A percentile compares a stretch with the other conserved stretches of the same genome.
These are phyloP conservation scores for Musa beccarii DNA, from an alignment of 176 grass and related monocot genomes.

Conservation along the genomic window DNA sequence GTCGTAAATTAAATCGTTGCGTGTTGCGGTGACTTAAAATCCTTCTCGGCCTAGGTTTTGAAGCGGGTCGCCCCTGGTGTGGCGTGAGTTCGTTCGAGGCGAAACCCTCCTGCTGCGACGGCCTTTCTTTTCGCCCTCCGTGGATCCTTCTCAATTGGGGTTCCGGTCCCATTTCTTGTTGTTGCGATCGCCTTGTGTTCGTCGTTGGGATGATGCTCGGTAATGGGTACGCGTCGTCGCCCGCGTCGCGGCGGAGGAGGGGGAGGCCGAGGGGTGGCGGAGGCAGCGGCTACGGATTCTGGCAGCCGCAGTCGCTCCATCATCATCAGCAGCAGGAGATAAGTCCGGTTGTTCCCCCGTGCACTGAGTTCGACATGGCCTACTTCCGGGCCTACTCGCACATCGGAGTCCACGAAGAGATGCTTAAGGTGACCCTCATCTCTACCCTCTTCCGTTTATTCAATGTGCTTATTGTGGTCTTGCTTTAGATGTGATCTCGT, in stretches of 20 bases:
- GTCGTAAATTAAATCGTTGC: no score
- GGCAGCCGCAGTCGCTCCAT: not conserved
- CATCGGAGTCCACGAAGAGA: constrained; percentile 88
- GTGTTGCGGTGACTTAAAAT: no score
- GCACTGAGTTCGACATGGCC: constrained; percentile 75
- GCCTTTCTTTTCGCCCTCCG: no score
- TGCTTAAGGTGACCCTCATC: constrained; percentile 56
- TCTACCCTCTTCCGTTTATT: not conserved
- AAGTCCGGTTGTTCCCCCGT: constrained; percentile 38
- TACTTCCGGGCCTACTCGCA: constrained; percentile 93
- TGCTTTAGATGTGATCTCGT: constrained; percentile 26
- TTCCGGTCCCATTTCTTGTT: not conserved
- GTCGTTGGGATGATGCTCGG: constrained; percentile 1
- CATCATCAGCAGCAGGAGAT: constrained; percentile 3
- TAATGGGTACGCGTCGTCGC: constrained; percentile 30
- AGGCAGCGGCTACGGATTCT: not conserved
- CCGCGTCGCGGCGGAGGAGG: constrained; percentile 41
- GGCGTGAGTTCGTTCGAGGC: no score
- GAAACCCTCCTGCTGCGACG: no score
- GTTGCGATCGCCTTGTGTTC: not conserved
- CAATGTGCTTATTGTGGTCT: not conserved
- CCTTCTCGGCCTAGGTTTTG: no score
- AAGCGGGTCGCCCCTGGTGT: no score
- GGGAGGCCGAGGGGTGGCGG: constrained; percentile 30
- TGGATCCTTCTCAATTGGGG: not conserved